Conservation (phyloP, 441 rosid species). For the Rhodomyrtus psidioides region DNA sequence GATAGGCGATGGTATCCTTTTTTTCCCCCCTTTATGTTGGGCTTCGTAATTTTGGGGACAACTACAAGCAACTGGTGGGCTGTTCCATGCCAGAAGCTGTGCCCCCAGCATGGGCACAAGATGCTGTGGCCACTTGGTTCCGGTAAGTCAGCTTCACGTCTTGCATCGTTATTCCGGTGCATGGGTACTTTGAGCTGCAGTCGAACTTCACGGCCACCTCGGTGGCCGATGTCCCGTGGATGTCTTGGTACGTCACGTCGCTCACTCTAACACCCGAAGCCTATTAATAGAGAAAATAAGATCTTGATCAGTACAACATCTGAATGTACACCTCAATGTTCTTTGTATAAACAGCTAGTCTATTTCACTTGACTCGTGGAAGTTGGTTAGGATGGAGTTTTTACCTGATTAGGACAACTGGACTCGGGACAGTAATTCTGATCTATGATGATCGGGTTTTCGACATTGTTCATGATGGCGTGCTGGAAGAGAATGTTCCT, state of each 20-base stretch:
- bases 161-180: background rate
- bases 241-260: background rate
- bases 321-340: background rate
- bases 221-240: background rate
- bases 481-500: slow-evolving; percentile 41
- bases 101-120: background rate
- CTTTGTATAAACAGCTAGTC: too few species aligned
- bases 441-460: slow-evolving; percentile 59
- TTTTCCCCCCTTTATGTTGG: background rate
- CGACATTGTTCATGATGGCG: slow-evolving; percentile 42
- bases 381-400: background rate
- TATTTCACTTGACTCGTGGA: too few species aligned
- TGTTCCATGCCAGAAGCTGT: background rate
- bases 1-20: background rate
- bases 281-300: background rate
- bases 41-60: background rate
- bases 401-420: background rate
- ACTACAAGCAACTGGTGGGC: background rate
- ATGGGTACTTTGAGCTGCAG: background rate
- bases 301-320: background rate
- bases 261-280: background rate
- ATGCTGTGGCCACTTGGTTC: background rate
- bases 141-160: background rate
- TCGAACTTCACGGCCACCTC: background rate
- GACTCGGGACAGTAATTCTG: slow-evolving; percentile 30